Conservation (phyloP, 306 rosid genomes). For the Glycine latifolia region DNA sequence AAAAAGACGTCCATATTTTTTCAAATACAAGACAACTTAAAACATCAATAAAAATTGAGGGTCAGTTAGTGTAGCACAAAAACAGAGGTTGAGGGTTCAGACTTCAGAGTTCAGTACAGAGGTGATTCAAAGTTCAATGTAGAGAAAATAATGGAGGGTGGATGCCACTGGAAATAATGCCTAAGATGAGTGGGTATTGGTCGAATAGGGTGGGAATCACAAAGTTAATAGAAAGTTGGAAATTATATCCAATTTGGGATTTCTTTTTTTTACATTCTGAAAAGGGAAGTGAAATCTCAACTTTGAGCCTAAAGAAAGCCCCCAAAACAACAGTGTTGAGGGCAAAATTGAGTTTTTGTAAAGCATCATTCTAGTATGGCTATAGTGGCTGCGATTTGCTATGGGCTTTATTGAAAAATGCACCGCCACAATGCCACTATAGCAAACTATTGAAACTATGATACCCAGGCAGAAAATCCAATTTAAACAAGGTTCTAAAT, state of each 20-base stretch:
- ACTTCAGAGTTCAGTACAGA: neutral
- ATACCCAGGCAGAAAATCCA: neutral
- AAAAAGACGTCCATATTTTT: neutral
- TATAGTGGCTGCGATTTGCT: neutral
- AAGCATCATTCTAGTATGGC: neutral
- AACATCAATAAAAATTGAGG: neutral
- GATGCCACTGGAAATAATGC: neutral
- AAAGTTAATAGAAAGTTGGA: too few relatives aligned
- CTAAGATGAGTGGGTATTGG: neutral
- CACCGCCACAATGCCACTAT: neutral
- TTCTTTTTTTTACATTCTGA: neutral
- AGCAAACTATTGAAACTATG: neutral
- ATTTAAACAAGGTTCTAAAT: neutral
- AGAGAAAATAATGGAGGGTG: neutral
- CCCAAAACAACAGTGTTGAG: neutral
- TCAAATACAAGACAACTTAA: neutral
- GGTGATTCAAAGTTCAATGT: neutral
- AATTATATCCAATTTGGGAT: too few relatives aligned
- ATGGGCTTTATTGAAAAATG: neutral
- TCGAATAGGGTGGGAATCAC: too few relatives aligned
- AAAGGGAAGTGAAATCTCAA: neutral
- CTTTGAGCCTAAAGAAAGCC: neutral
- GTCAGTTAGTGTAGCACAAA: too few relatives aligned
- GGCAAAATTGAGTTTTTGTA: neutral
- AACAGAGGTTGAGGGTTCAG: neutral